These are phyloP conservation scores for Penicillium sp. DNA, from an alignment of 2,329 filamentous ascomycete species.

Conservation along the genomic window DNA sequence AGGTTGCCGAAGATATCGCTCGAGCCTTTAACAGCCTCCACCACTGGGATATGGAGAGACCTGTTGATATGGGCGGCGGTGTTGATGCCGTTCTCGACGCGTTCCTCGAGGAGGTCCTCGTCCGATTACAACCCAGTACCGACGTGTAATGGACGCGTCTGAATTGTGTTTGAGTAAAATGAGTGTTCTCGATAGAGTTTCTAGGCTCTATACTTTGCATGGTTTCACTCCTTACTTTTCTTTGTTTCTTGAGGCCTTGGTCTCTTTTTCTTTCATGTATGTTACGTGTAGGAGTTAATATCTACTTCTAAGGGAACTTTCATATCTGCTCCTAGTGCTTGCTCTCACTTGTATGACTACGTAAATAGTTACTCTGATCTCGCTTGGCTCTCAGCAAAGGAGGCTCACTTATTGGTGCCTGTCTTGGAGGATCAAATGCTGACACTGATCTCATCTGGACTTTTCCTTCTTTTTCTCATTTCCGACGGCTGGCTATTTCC, in stretches of 20 bases:
- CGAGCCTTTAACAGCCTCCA: constrained; percentile 88
- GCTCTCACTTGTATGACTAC: neutral
- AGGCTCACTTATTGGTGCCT: neutral
- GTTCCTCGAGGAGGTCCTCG: constrained; percentile 87
- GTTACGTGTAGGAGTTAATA: neutral
- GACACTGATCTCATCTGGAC: neutral
- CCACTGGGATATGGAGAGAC: constrained; percentile 76
- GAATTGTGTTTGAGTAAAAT: neutral
- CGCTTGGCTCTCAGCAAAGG: neutral
- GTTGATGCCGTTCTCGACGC: constrained; percentile 88
- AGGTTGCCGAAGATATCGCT: constrained; percentile 73
- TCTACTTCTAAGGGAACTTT: neutral
- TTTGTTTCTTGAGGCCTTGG: neutral
- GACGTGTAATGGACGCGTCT: neutral
- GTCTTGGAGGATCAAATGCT: too few relatives aligned
- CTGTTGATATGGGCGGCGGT: constrained; percentile 90
- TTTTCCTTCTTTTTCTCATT: neutral
- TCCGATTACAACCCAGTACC: constrained; percentile 75
- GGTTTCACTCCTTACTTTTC: neutral
- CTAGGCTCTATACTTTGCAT: neutral
- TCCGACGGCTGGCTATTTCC: neutral
- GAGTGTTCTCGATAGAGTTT: neutral
- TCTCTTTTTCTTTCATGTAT: neutral
- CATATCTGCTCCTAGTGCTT: neutral
- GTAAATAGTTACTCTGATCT: neutral